A percentile compares a stretch with the other conserved stretches of the same genome.
phyloP scores from a whole-genome alignment of 495 filamentous ascomycete genomes.

The Penicillium egyptiacum region DNA sequence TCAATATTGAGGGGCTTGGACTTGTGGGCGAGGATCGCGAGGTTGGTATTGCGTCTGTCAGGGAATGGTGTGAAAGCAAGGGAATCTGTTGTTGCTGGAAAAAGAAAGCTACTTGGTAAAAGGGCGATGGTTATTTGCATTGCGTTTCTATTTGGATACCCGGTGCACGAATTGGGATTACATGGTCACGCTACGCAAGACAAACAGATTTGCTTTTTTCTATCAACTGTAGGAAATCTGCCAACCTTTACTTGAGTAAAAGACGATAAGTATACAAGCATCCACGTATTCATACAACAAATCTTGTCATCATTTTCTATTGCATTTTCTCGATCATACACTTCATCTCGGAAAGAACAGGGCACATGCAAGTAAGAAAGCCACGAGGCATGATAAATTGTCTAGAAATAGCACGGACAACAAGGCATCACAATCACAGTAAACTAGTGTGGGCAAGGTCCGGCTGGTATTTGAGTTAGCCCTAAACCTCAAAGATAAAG shows the following conservation, averaged over 20 bases:
- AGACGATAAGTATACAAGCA: background rate
- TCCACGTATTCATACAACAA: background rate
- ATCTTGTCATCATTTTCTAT: background rate
- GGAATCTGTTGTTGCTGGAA: slow-evolving; percentile 68
- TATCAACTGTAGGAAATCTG: background rate
- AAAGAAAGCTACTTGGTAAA: slow-evolving; percentile 27
- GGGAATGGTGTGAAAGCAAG: slow-evolving; percentile 83
- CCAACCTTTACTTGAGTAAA: background rate
- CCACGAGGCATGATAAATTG: background rate
- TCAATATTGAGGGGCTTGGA: slow-evolving; percentile 70
- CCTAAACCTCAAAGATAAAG: background rate
- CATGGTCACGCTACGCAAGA: background rate
- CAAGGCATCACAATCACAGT: background rate
- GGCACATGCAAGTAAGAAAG: background rate
- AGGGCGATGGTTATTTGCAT: background rate
- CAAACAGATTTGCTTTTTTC: background rate
- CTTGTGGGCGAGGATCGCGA: slow-evolving; percentile 64
- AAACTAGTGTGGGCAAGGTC: background rate
- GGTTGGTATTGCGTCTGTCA: slow-evolving; percentile 58
- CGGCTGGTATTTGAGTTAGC: background rate
- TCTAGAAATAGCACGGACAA: background rate
- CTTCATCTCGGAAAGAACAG: background rate
- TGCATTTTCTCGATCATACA: background rate
- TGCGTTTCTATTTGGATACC: background rate
- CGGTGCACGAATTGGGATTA: background rate